Evolutionary conservation across 345 rosid species (phyloP), one percentile per base, ranked within the genome.

Genomic region (Syzygium oleosum): DNA sequence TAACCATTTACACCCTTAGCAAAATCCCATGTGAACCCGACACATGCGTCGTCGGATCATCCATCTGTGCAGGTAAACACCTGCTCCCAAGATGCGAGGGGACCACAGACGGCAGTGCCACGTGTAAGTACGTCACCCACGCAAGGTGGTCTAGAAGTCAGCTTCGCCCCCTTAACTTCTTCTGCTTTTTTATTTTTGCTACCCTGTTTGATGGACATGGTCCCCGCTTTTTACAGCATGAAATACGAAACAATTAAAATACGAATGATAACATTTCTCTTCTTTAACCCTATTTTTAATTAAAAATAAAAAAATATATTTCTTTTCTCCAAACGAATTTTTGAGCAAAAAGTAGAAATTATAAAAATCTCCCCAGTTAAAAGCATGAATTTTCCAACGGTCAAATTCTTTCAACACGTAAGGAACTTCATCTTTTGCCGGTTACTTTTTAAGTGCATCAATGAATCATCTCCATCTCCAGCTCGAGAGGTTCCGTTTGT

Each of bases 271-370:
- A 43, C 1, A 43, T 43, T 41, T 41, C 46, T 43, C 46, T 43
- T 41, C 1, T 41, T 5, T 1, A 1, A 43, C 1, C 7, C 1
- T 5, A 43, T 43, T 43, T 43, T 1, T 43, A 1, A 11, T 0
- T 51, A 51, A 2, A 51, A 51, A 11, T 51, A 51, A 1, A 51
- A 51, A 51, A 51, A 2, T 51, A 2, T 51, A 10, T 51, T 9
- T 51, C 3, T 51, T 51, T 51, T 14, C 53, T 5, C 53, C 16
- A 6, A 43, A 43, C 1, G 7, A 43, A 7, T 6, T 43, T 41
- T 41, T 43, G 7, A 43, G 46, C 43, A 5, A 43, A 43, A 43
- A 43, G 1, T 0, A 8, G 0, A 61, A 61, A 61, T 61, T 61
- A 17, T n/a, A 13, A n/a, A n/a, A 61, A 27, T 34, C 34, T 27